Evolutionary conservation across 768 basidiomycete species (phyloP).

Genomic region (Lactarius psammicola): DNA sequence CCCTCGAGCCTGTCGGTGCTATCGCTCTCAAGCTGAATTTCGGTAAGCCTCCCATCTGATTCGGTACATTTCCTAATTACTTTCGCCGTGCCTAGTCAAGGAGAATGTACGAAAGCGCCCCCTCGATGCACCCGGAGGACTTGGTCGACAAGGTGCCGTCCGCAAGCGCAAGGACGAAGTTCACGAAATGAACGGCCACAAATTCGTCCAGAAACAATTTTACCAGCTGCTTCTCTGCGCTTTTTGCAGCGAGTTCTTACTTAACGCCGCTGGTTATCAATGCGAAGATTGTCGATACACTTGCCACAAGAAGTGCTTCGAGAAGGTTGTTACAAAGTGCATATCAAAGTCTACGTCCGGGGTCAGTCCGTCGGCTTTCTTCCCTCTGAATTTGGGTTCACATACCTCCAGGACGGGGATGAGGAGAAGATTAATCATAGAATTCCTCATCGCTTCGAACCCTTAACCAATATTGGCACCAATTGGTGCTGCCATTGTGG

Average conservation of each 20-base stretch:
- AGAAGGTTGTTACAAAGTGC: constrained; percentile 99
- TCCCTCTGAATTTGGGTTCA: constrained; percentile 2
- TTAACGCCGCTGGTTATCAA: constrained; percentile 97
- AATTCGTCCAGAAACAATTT: constrained; percentile 96
- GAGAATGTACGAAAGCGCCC: constrained; percentile 96
- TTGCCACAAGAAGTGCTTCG: constrained; percentile 98
- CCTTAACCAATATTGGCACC: constrained; percentile 93
- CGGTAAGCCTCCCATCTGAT: constrained; percentile 51
- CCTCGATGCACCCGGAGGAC: constrained; percentile 84
- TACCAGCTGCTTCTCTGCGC: constrained; percentile 99
- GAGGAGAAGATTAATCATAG: constrained; percentile 99
- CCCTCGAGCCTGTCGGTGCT: constrained; percentile 96
- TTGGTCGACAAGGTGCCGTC: constrained; percentile 97
- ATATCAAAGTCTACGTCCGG: constrained; percentile 96
- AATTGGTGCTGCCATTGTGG: constrained; percentile 99
- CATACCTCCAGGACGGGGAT: constrained; percentile 72
- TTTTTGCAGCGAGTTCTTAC: constrained; percentile 95
- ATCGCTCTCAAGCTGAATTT: constrained; percentile 87
- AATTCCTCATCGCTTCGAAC: constrained; percentile 97
- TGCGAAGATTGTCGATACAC: constrained; percentile 99
- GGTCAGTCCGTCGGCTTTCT: constrained; percentile 49
- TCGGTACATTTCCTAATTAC: constrained; percentile 20
- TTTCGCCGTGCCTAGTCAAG: constrained; percentile 62
- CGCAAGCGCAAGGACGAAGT: constrained; percentile 98
- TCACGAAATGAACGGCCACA: constrained; percentile 99